Percentiles rank a stretch among this genome's conserved stretches.
These are phyloP conservation scores for Paecilomyces dactylethromorphus DNA, from an alignment of 2,329 filamentous ascomycete genomes.

Conservation along the genomic window DNA sequence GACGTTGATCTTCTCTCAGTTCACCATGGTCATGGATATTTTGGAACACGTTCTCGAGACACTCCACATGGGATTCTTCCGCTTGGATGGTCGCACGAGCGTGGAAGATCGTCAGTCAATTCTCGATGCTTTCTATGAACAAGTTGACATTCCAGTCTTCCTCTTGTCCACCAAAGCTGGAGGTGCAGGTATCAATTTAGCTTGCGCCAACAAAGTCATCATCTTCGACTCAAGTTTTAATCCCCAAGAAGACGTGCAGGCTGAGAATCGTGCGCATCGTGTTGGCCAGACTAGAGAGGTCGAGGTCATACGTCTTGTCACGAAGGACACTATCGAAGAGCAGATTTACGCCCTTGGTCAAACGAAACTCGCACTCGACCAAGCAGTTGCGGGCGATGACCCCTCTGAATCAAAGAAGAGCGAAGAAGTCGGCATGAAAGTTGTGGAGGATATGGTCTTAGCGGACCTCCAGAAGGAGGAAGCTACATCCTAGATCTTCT, in stretches of 20 bases:
- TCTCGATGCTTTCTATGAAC: constrained; percentile 77
- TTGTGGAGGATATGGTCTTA: constrained; percentile 44
- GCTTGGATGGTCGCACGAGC: constrained; percentile 78
- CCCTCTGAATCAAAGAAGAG: constrained; percentile 45
- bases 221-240: constrained; percentile 98
- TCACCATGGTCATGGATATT: constrained; percentile 86
- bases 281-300: constrained; percentile 88
- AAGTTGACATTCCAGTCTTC: constrained; percentile 77
- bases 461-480: constrained; percentile 25
- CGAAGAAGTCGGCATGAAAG: constrained; percentile 44
- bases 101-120: constrained; percentile 79
- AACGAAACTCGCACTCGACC: constrained; percentile 87
- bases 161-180: constrained; percentile 89
- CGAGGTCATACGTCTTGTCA: constrained; percentile 81
- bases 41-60: constrained; percentile 73
- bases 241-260: constrained; percentile 96
- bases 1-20: constrained; percentile 86
- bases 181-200: constrained; percentile 94
- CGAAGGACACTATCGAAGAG: constrained; percentile 78
- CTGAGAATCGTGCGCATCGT: constrained; percentile 91
- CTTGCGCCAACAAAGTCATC: constrained; percentile 92
- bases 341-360: constrained; percentile 85
- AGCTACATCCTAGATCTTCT: background rate
- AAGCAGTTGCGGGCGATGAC: constrained; percentile 58
- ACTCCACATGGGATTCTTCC: constrained; percentile 67